These are phyloP conservation scores for Amyloporia xantha DNA, from an alignment of 768 basidiomycete genomes.

Conservation along the genomic window DNA sequence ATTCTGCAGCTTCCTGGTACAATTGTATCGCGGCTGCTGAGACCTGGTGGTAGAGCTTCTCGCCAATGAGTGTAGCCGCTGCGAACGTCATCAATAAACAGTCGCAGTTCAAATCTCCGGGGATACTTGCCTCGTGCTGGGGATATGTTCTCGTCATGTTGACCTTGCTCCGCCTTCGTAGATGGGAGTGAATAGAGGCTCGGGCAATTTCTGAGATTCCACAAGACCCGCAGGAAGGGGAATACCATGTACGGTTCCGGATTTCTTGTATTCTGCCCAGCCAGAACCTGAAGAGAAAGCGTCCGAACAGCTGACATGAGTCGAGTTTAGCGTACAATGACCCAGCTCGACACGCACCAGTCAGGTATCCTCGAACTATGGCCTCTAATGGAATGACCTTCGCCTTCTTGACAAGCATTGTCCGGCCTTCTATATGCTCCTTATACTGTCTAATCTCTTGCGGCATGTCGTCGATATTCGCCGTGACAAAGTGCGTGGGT, in stretches of 20 bases:
- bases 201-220: conserved; percentile 79
- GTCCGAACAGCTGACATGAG: neutral
- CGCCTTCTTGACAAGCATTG: conserved; percentile 89
- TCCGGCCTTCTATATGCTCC: conserved; percentile 71
- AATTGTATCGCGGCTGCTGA: conserved; percentile 55
- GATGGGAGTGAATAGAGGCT: conserved; percentile 93
- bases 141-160: conserved; percentile 98
- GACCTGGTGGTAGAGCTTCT: conserved; percentile 54
- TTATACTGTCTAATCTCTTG: conserved; percentile 65
- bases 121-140: conserved; percentile 73
- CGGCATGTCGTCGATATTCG: conserved; percentile 77
- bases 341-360: conserved; percentile 75
- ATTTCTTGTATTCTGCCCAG: conserved; percentile 89
- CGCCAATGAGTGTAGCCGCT: conserved; percentile 65
- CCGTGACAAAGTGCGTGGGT: conserved; percentile 85
- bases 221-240: conserved; percentile 63
- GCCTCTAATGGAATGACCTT: conserved; percentile 88
- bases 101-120: too few relatives aligned
- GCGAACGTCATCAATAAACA: neutral
- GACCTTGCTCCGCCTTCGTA: conserved; percentile 91
- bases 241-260: conserved; percentile 85
- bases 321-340: neutral
- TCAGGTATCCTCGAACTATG: conserved; percentile 93
- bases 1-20: conserved; percentile 67
- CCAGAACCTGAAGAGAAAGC: conserved; percentile 65